A percentile compares a stretch with the other conserved stretches of the same genome.
phyloP scores from a whole-genome alignment of 2,329 filamentous ascomycete species.

The Conoideocrella luteorostrata region DNA sequence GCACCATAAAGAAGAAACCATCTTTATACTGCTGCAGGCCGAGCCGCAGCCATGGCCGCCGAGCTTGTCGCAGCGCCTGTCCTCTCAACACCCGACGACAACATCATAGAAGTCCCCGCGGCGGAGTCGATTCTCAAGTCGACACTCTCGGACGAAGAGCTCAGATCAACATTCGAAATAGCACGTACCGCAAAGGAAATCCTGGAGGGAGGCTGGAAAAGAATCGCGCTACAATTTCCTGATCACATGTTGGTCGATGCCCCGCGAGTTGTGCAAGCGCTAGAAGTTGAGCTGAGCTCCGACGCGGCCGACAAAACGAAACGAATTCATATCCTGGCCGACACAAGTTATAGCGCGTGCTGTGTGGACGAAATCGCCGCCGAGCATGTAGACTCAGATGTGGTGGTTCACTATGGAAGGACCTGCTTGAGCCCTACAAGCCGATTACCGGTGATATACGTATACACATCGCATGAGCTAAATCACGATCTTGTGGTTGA shows the following conservation, averaged over 20 bases:
- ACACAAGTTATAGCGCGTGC: conserved; percentile 95
- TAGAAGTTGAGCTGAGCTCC: conserved; percentile 21
- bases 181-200: conserved; percentile 73
- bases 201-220: conserved; percentile 59
- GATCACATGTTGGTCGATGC: conserved; percentile 88
- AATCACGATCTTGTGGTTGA: conserved; percentile 49
- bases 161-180: conserved; percentile 78
- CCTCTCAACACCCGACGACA: conserved; percentile 57
- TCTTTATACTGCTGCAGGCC: background rate
- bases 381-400: conserved; percentile 84
- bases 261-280: conserved; percentile 65
- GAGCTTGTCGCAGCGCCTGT: conserved; percentile 49
- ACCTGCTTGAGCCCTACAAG: conserved; percentile 88
- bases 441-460: conserved; percentile 78
- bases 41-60: conserved; percentile 31
- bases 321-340: conserved; percentile 76
- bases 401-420: conserved; percentile 89
- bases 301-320: conserved; percentile 5
- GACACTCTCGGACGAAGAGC: conserved; percentile 55
- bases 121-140: conserved; percentile 26
- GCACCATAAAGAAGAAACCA: no score
- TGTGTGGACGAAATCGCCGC: conserved; percentile 96
- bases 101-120: conserved; percentile 48
- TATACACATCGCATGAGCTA: conserved; percentile 73
- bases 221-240: conserved; percentile 90